phyloP scores from a whole-genome alignment of 805 yeast species.

The Nakazawaea anatomiae region DNA sequence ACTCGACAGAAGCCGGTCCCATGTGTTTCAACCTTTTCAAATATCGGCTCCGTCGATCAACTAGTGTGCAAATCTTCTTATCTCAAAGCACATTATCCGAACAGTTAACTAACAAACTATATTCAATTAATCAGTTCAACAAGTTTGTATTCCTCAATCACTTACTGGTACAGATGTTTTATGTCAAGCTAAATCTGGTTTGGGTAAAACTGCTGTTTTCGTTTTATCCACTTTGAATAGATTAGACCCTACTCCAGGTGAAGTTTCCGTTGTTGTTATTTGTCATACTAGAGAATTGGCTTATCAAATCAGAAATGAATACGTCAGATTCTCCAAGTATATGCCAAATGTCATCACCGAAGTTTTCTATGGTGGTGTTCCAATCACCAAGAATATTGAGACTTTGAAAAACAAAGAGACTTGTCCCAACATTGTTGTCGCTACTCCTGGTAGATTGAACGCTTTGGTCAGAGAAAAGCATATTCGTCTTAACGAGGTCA shows the following conservation, averaged over 20 bases:
- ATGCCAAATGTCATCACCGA: constrained; percentile 97
- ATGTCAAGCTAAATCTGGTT: constrained; percentile 99
- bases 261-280: constrained; percentile 86
- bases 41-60: neutral
- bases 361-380: constrained; percentile 95
- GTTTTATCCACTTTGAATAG: constrained; percentile 95
- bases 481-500: constrained; percentile 80
- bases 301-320: constrained; percentile 95
- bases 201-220: constrained; percentile 98
- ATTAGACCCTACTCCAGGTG: constrained; percentile 96
- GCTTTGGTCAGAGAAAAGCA: constrained; percentile 91
- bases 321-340: constrained; percentile 94
- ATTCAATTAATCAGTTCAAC: constrained; percentile 66
- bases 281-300: constrained; percentile 99
- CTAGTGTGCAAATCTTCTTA: neutral
- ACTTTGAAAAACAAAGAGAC: constrained; percentile 86
- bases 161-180: constrained; percentile 95
- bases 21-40: neutral
- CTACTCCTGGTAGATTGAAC: constrained; percentile 95
- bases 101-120: constrained; percentile 11
- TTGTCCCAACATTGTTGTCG: constrained; percentile 94
- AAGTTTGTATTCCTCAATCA: constrained; percentile 96
- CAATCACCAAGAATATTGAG: constrained; percentile 80
- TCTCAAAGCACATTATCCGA: neutral
- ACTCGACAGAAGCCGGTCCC: no score